These are phyloP conservation scores for Colletotrichum paranaense DNA, from an alignment of 2,329 filamentous ascomycete species.

Conservation along the genomic window DNA sequence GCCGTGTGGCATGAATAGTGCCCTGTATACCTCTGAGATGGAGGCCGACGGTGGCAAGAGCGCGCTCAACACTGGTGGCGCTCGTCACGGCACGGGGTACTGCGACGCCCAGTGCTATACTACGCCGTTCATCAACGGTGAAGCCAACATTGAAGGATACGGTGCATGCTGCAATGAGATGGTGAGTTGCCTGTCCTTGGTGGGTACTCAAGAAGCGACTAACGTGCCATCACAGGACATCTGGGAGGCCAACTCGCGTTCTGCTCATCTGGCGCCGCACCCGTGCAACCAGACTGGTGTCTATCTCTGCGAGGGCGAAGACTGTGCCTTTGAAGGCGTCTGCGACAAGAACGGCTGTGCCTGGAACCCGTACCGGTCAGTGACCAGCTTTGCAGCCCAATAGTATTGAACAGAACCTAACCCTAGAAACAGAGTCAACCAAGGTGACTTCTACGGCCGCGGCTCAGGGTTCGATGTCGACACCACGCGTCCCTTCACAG, in stretches of 20 bases:
- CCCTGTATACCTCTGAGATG: conserved; percentile 69
- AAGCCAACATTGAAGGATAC: conserved; percentile 52
- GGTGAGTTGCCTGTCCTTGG: conserved; percentile 18
- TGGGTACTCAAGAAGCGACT: background rate
- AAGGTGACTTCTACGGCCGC: conserved; percentile 47
- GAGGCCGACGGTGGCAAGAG: conserved; percentile 69
- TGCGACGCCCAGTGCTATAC: conserved; percentile 71
- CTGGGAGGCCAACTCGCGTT: conserved; percentile 63
- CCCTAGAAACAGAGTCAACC: conserved; percentile 31
- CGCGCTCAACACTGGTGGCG: conserved; percentile 65
- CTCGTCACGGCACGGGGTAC: conserved; percentile 72
- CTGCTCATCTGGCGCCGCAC: conserved; percentile 60
- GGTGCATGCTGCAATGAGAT: conserved; percentile 66
- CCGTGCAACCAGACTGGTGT: conserved; percentile 57
- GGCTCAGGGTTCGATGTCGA: conserved; percentile 46
- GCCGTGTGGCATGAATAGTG: conserved; percentile 75
- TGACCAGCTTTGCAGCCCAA: background rate
- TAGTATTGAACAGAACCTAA: conserved; percentile 2
- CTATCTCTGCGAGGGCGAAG: conserved; percentile 55
- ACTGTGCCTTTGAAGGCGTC: conserved; percentile 50
- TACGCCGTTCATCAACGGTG: conserved; percentile 60
- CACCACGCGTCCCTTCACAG: conserved; percentile 52
- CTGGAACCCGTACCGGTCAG: conserved; percentile 52
- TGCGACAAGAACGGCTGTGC: conserved; percentile 58
- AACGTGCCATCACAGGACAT: conserved; percentile 50